phyloP scores from a whole-genome alignment of 1,139 yeast species.

The Pichiaceae sp. region DNA sequence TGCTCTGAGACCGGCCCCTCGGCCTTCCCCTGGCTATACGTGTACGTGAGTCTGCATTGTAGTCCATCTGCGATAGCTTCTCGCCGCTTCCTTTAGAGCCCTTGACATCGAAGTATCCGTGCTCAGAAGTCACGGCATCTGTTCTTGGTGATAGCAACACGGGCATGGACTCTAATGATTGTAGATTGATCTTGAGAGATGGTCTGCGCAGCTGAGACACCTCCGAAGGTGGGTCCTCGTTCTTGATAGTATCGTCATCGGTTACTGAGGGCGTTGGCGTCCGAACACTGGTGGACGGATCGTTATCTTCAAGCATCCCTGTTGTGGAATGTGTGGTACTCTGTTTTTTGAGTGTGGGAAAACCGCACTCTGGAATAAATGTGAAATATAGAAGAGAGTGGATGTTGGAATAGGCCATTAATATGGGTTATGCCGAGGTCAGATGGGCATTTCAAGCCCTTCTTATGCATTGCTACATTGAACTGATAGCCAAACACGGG shows the following conservation, averaged over 20 bases:
- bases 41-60: not conserved
- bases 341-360: too few species aligned
- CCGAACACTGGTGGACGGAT: not conserved
- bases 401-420: too few species aligned
- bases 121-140: not conserved
- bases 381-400: too few species aligned
- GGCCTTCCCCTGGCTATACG: not conserved
- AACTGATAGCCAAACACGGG: too few species aligned
- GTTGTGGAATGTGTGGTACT: too few species aligned
- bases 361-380: too few species aligned
- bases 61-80: not conserved
- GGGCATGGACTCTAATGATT: not conserved
- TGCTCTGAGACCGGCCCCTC: not conserved
- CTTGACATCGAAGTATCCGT: not conserved
- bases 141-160: conserved; percentile 1
- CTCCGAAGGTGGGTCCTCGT: not conserved
- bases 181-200: conserved; percentile 1
- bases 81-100: not conserved
- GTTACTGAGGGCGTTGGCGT: not conserved
- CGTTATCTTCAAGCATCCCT: not conserved
- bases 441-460: too few species aligned
- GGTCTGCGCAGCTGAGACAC: not conserved
- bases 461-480: too few species aligned
- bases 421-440: too few species aligned
- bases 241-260: not conserved